Evolutionary conservation across 768 basidiomycete genomes (phyloP), one percentile per base, ranked within the genome.

Genomic region (Krasilnikovozyma curviuscula): DNA sequence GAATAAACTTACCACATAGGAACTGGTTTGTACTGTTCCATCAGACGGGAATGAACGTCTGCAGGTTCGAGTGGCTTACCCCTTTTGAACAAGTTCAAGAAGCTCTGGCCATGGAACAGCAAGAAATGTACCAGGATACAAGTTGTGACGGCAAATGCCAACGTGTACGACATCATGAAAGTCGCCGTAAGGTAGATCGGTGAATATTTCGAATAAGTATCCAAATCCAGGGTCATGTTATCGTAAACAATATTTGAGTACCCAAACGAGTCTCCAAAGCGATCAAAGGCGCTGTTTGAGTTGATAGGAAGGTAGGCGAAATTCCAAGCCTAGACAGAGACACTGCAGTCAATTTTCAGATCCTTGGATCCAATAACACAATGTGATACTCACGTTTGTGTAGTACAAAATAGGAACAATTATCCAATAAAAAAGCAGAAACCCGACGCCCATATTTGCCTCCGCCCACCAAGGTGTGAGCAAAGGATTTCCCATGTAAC

Each of bases 391-490:
- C 63, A 91, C 88, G 65, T 97, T 89, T 52, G 78, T 78, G 66
- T 95, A 97, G 67, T 97, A 97, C 54, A 98, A 65, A n/a, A 77
- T 71, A 0, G 93, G 93, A 0, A 77, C 75, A 46, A 88, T 57
- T 55, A 97, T 77, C 89, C 89, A 98, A 66, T 79, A 93, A 66
- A 88, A 83, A 24, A 89, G 40, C 30, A 86, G 75, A 64, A 97
- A 93, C 6, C 84, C 86, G 30, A 64, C 56, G 61, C 86, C 83
- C 53, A 88, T 73, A 62, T 97, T 88, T 23, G 80, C 81, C 63
- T 84, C 75, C 1, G 89, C 93, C 91, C 91, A 97, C 93, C 91
- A 98, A 3, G 91, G 93, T 34, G 79, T 71, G 67, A 78, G 75
- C 40, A 83, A 65, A 12, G 82, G 81, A 32, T 73, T 76, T 3